Evolutionary conservation across 192 early-diverging fungal species (phyloP), one percentile per base, ranked within the genome.

Genomic region (Dispira simplex): DNA sequence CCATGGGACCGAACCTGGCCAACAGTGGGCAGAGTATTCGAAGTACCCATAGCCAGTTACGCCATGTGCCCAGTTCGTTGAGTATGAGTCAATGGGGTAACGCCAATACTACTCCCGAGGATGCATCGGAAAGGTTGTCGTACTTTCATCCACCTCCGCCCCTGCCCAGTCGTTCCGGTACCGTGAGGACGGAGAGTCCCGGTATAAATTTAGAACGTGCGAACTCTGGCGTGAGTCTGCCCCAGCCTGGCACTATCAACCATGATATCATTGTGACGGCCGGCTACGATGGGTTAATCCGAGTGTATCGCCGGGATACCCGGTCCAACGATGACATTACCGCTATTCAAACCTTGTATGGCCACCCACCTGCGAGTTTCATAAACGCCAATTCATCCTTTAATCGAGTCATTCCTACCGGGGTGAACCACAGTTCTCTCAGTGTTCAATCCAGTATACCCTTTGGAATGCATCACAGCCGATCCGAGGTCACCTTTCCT

Each of bases 291-390:
- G 85, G 84, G 44, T 65, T 65, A 55, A 84, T 88, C 62, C 76
- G 81, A 39, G 81, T 88, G 14, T 88, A 81, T 72, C 74, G 85
- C 58, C 76, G 79, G 43, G 85, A 87, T 60, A 78, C 75, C 26
- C 58, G 58, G 4, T 27, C 58, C 8, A 44, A 60, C 6, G 12
- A 18, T 12, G 58, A 43, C 43, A 60, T 60, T 44, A 21, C 43
- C 14, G 58, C 32, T 27, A 27, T 26, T 56, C 25, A 13, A 18
- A 26, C 12, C n/a, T 26, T 27, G 54, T 13, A n/a, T 14, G 12
- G 54, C 54, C 13, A 1, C 0, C 3, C 55, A 57, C 13, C 55
- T 6, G 3, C 27, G 13, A 57, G 26, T 57, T 49, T 2, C 3
- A 3, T 4, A 3, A 1, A 16, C 18, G 18, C 16, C 8, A 21